Base-by-base conservation (phyloP, 1,284 basidiomycete species). In the Pseudozyma pruni region DNA sequence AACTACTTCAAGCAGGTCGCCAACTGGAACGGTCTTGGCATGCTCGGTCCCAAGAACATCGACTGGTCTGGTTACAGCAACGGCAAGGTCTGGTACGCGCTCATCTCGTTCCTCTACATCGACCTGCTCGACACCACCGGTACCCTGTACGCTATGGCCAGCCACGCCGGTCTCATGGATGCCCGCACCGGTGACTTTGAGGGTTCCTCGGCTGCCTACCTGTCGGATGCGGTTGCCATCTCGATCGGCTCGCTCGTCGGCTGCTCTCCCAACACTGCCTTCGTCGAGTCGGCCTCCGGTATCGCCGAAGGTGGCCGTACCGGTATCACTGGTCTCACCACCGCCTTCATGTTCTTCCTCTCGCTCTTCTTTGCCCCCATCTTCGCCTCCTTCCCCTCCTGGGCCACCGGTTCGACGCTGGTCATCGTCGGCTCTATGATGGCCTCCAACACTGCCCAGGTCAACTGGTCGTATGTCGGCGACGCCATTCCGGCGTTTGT, bases 351-450 rank as follows among this genome's bases (percentile, higher is more conserved):
- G 76, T 94, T 94, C 87, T 91, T 94, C 83, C 83, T 94, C 57
- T 90, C 88, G 4, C 86, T 94, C 60, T 94, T 94, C 87, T 94
- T 94, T 77, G 88, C 92, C 11, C 92, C 92, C 4, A 90, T 94
- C 78, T 93, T 94, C 72, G 90, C 91, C 16, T 91, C 89, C 17
- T 91, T 94, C 66, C 92, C 92, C 0, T 77, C 88, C 0, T 94
- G 92, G 91, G 92, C 92, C 1, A 94, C 92, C 0, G 92, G 92
- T 7, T 90, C 91, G 58, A 91, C 92, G 5, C 85, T 94, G 43
- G 87, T 92, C 61, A 90, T 94, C 61, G 92, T 93, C 34, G 92
- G 92, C 22, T 90, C 90, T 23, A 85, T 94, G 80, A 94, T 94
- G 92, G 91, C 92, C 79, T 87, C 89, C 77, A 93, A 92, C 78